Base-by-base conservation (phyloP, 2,329 filamentous ascomycete genomes). In the Anisogramma anomala region DNA sequence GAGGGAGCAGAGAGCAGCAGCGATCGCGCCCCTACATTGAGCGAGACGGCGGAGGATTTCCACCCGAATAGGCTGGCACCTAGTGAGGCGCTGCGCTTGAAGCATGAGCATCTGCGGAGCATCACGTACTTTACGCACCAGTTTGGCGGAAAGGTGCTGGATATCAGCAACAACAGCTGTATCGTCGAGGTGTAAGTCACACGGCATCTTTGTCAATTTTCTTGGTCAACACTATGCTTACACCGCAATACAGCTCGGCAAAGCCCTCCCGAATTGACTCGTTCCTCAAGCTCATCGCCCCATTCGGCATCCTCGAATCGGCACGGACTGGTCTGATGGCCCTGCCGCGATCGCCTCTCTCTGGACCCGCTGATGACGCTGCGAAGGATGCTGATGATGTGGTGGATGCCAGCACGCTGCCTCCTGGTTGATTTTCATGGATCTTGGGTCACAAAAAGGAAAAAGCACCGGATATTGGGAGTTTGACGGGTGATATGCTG, bases 101-200 rank as follows among this genome's bases (percentile, higher is more conserved):
- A 98, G 72, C 88, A 96, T 61, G 86, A 96, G 69, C 91, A 98
- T 69, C 66, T 98, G 53, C 85, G 89, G 68, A 87, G 84, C 43
- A 94, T 98, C 56, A 98, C 91, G 42, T 91, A 94, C 64, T 79
- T 98, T 58, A 82, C 89, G 14, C 91, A 98, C 67, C 91, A 98
- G 58, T 98, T 98, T 55, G 88, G 88, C 43, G 91, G 91, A 50
- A 98, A 98, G 68, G 84, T 98, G 19, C 65, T 98, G 54, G 91
- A 98, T 63, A 96, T 98, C 55, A 94, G 87, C 70, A 95, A 85
- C 39, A 95, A 85, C 65, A 96, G 93, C 67, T 96, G 91, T 66
- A 96, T 96, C 61, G 88, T 98, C 46, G 91, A 98, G 65, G 64
- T 98, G 84, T 89, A 74, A 74, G 83, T 74, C 17, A n/a, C 4